These are phyloP conservation scores for Tephrocybe sp. DNA, from an alignment of 768 basidiomycete genomes.

Conservation along the genomic window DNA sequence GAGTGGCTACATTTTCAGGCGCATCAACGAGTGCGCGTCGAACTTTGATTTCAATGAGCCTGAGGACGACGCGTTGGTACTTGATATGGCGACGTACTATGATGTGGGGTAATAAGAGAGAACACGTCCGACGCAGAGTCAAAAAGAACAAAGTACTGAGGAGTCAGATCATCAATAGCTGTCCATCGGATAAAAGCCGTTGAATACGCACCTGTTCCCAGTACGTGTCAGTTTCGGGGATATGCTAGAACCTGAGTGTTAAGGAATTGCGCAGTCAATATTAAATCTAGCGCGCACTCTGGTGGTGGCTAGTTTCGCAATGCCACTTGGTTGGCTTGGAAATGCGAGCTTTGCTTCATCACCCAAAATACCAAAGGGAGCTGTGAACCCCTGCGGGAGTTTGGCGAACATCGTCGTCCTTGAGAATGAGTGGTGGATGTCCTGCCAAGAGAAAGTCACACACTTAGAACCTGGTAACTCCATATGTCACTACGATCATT, in stretches of 20 bases:
- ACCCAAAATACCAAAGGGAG: conserved; percentile 74
- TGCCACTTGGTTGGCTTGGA: conserved; percentile 76
- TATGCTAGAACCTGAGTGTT: conserved; percentile 48
- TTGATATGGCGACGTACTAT: conserved; percentile 51
- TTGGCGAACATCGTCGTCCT: conserved; percentile 57
- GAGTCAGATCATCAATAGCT: background rate
- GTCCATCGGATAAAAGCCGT: conserved; percentile 18
- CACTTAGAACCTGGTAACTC: background rate
- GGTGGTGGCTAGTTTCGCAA: conserved; percentile 68
- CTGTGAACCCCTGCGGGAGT: conserved; percentile 67
- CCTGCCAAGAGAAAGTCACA: conserved; percentile 9
- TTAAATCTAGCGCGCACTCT: conserved; percentile 49
- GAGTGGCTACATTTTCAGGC: conserved; percentile 83
- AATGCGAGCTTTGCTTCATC: conserved; percentile 92
- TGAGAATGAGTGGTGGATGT: background rate
- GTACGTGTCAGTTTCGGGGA: conserved; percentile 72
- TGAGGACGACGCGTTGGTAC: conserved; percentile 3
- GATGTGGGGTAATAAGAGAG: conserved; percentile 82
- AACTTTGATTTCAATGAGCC: conserved; percentile 43
- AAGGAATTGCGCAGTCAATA: background rate
- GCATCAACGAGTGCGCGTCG: conserved; percentile 77
- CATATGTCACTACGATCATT: background rate
- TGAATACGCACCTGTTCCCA: conserved; percentile 72
- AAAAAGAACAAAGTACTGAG: conserved; percentile 78
- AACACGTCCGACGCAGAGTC: conserved; percentile 91